A percentile compares a stretch with the other conserved stretches of the same genome.
phyloP scores from a whole-genome alignment of 352 stramenopile genomes.

The Phytophthora megakarya region DNA sequence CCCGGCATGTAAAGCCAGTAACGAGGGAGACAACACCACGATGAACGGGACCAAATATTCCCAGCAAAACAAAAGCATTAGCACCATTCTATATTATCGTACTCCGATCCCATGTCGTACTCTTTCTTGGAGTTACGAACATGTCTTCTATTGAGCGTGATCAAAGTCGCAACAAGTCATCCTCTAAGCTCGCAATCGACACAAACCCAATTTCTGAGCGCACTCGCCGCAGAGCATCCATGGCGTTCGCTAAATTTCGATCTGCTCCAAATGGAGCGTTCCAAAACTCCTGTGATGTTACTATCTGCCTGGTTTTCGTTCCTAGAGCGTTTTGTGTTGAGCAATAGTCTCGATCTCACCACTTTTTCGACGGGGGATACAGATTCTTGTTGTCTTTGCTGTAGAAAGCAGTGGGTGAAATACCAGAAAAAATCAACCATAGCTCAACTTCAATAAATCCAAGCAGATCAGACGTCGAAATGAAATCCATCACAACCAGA shows the following conservation, averaged over 20 bases:
- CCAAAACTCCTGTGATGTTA: not conserved
- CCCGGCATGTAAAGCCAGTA: not conserved
- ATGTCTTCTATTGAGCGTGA: slow-evolving; percentile 6
- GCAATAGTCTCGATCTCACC: not conserved
- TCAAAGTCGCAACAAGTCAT: slow-evolving; percentile 7
- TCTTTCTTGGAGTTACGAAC: slow-evolving; percentile 3
- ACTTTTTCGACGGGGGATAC: not conserved
- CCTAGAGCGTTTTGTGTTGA: not conserved
- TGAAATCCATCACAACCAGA: too few species aligned
- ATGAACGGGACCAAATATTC: slow-evolving; percentile 3
- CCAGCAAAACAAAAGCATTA: not conserved
- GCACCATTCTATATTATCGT: not conserved
- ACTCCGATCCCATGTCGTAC: not conserved
- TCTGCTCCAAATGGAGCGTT: not conserved
- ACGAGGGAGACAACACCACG: slow-evolving; percentile 3
- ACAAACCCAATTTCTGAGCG: slow-evolving; percentile 8
- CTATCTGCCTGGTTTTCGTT: not conserved
- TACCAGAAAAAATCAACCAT: too few species aligned
- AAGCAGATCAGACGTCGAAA: too few species aligned
- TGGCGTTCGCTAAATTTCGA: not conserved
- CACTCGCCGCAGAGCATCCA: slow-evolving; percentile 1
- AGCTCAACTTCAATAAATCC: too few species aligned
- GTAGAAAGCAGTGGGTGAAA: not conserved
- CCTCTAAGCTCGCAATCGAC: slow-evolving; percentile 7
- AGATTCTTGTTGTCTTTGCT: not conserved